These are phyloP conservation scores for Cryptococcus hybrid DNA, from an alignment of 1,284 basidiomycete genomes.

Conservation along the genomic window DNA sequence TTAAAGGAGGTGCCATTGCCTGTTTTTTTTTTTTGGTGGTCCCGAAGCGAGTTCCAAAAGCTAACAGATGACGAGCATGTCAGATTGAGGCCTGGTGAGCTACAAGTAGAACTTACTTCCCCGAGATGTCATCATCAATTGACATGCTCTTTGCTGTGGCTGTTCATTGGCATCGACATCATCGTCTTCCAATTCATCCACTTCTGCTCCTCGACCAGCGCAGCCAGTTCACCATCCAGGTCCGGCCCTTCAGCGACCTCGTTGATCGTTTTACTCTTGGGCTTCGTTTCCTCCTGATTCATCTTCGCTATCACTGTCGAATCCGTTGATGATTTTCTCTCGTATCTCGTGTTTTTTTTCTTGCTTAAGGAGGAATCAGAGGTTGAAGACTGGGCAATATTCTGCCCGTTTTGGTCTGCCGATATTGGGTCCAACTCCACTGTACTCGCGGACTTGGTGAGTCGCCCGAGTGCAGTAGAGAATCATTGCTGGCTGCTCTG, in stretches of 20 bases:
- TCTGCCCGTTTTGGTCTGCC: constrained; percentile 1
- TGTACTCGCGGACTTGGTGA: not conserved
- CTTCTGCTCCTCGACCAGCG: constrained; percentile 21
- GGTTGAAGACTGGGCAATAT: constrained; percentile 5
- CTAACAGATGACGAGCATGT: constrained; percentile 5
- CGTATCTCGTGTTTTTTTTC: constrained; percentile 20
- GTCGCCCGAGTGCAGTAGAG: not conserved
- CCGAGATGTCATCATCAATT: constrained; percentile 33
- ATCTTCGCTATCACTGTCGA: constrained; percentile 30
- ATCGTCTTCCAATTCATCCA: constrained; percentile 33
- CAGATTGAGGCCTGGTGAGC: not conserved
- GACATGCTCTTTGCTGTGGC: constrained; percentile 20
- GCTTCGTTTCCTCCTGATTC: constrained; percentile 11
- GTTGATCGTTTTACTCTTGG: not conserved
- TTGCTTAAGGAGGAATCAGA: not conserved
- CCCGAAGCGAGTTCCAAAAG: constrained; percentile 38
- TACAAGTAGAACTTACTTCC: constrained; percentile 17
- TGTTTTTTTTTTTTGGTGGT: constrained; percentile 33
- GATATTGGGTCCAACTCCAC: not conserved
- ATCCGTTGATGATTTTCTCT: constrained; percentile 35
- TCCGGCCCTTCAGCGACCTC: not conserved
- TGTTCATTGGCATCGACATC: constrained; percentile 1
- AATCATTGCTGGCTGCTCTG: not conserved
- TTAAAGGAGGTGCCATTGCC: not conserved
- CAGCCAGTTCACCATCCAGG: constrained; percentile 27